Evolutionary conservation across 495 filamentous ascomycete species (phyloP).

Genomic region (Penicillium cataractarum): DNA sequence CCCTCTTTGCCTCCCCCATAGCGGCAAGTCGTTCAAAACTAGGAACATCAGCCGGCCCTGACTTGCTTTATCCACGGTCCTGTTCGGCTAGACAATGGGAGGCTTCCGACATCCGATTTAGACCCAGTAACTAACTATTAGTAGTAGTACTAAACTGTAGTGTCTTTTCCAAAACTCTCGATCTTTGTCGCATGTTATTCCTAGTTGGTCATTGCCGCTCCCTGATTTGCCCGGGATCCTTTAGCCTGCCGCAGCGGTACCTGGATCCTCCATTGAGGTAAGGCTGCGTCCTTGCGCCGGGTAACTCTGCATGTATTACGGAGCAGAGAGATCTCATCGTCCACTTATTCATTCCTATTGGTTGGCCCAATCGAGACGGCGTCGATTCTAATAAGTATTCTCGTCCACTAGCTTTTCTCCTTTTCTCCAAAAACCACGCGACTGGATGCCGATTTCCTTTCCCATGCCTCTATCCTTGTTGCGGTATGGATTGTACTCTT

Average conservation of each 20-base stretch:
- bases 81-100: not conserved
- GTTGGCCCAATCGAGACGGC: constrained; percentile 18
- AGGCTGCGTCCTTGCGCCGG: constrained; percentile 22
- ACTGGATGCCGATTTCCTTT: not conserved
- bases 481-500: not conserved
- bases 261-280: constrained; percentile 10
- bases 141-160: not conserved
- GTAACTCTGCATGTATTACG: constrained; percentile 20
- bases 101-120: not conserved
- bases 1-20: constrained; percentile 4
- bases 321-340: constrained; percentile 23
- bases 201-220: not conserved
- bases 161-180: not conserved
- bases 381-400: constrained; percentile 30
- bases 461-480: not conserved
- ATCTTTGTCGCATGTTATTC: not conserved
- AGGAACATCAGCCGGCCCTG: not conserved
- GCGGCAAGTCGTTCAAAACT: not conserved
- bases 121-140: not conserved
- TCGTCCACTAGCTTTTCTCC: constrained; percentile 14
- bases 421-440: not conserved
- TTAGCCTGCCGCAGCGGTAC: constrained; percentile 1
- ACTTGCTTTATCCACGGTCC: not conserved
- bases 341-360: constrained; percentile 19
- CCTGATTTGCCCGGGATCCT: not conserved